Evolutionary conservation across 108 stramenopile species (phyloP).

Genomic region (Cyclostephanos invisitatus): DNA sequence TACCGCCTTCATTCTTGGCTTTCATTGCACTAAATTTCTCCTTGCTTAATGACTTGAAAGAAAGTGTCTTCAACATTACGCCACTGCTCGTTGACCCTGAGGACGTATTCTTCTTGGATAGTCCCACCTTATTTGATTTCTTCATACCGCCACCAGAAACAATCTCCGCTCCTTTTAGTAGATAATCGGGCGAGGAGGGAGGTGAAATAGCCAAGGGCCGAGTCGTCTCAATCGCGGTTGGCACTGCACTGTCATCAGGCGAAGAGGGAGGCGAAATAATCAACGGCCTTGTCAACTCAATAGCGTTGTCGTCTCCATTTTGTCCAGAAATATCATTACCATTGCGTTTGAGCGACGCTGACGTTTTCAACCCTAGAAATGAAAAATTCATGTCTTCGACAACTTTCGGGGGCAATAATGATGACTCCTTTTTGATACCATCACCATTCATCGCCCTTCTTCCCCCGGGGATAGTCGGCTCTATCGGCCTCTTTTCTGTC

Average conservation of each 20-base stretch:
- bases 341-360: neutral
- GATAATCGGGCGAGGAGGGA: neutral
- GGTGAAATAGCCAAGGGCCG: no score
- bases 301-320: neutral
- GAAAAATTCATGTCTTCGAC: neutral
- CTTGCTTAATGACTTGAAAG: neutral
- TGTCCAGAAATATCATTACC: neutral
- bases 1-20: neutral
- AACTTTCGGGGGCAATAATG: no score
- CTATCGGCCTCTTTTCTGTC: no score
- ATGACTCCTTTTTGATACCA: no score
- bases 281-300: no score
- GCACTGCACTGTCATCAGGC: no score
- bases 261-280: no score
- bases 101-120: neutral
- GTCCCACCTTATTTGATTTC: neutral
- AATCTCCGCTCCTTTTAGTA: neutral
- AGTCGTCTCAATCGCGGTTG: no score
- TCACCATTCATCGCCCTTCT: no score
- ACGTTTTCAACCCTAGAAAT: neutral
- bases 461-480: no score
- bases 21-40: neutral
- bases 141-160: neutral
- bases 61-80: neutral
- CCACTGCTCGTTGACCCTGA: neutral